Conservation (phyloP, 768 basidiomycete genomes). For the Leccinum barrowsii region DNA sequence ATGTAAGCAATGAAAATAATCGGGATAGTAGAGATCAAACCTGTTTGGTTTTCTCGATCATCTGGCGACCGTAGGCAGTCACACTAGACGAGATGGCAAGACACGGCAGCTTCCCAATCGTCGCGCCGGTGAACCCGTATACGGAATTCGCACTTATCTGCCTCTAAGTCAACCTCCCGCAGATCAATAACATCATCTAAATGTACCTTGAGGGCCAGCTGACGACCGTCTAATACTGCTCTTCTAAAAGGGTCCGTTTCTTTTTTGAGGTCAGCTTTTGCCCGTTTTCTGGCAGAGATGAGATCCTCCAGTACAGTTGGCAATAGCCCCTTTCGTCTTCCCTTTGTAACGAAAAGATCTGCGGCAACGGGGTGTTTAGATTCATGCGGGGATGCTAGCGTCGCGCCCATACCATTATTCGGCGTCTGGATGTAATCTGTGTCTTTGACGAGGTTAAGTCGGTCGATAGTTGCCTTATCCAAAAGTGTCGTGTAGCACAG, state of each 20-base stretch:
- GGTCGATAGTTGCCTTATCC: constrained; percentile 73
- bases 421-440: constrained; percentile 93
- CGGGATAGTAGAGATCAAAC: constrained; percentile 33
- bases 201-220: constrained; percentile 87
- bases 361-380: background rate
- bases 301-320: constrained; percentile 93
- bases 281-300: constrained; percentile 88
- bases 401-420: constrained; percentile 69
- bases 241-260: constrained; percentile 97
- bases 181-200: background rate
- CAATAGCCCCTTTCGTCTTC: constrained; percentile 80
- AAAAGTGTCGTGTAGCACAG: constrained; percentile 97
- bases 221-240: constrained; percentile 95
- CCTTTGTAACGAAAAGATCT: constrained; percentile 83
- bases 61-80: constrained; percentile 95
- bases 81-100: constrained; percentile 92
- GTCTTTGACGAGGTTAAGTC: constrained; percentile 74
- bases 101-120: constrained; percentile 95
- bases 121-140: constrained; percentile 98
- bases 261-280: constrained; percentile 93
- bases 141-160: constrained; percentile 99
- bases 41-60: constrained; percentile 97
- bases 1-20: background rate
- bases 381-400: background rate
- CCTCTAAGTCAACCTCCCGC: constrained; percentile 1